Conservation (phyloP, 2,329 filamentous ascomycete species). For the Zopfia rhizophila region DNA sequence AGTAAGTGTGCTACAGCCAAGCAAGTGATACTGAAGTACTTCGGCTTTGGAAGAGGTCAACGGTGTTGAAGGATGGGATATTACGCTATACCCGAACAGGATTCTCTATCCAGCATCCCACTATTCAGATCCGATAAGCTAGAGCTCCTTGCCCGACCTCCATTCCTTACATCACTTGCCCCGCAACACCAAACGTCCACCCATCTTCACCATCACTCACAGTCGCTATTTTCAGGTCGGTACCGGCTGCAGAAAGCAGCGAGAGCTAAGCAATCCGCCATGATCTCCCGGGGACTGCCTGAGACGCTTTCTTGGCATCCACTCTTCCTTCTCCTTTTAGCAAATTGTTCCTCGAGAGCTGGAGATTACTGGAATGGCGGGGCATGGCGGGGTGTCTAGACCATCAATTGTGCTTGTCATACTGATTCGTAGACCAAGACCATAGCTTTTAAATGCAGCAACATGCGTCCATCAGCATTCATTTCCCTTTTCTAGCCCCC, state of each 20-base stretch:
- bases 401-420: not conserved
- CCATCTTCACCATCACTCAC: slow-evolving; percentile 14
- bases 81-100: no score
- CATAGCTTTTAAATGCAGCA: slow-evolving; percentile 10
- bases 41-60: no score
- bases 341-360: slow-evolving; percentile 12
- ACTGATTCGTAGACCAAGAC: not conserved
- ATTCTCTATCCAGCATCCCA: no score
- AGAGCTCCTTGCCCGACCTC: slow-evolving; percentile 3
- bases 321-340: slow-evolving; percentile 13
- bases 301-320: not conserved
- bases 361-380: not conserved
- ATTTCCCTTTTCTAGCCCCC: slow-evolving; percentile 12
- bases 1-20: no score
- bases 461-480: slow-evolving; percentile 14
- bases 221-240: slow-evolving; percentile 9
- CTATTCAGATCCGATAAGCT: no score
- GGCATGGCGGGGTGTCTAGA: slow-evolving; percentile 1
- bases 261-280: slow-evolving; percentile 15
- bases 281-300: no score
- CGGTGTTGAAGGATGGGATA: no score
- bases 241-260: slow-evolving; percentile 12
- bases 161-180: no score
- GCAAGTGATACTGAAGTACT: no score
- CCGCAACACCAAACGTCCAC: slow-evolving; percentile 14